Evolutionary conservation across 2,329 filamentous ascomycete species (phyloP), one percentile per base, ranked within the genome.

Genomic region (Volutella citrinella): DNA sequence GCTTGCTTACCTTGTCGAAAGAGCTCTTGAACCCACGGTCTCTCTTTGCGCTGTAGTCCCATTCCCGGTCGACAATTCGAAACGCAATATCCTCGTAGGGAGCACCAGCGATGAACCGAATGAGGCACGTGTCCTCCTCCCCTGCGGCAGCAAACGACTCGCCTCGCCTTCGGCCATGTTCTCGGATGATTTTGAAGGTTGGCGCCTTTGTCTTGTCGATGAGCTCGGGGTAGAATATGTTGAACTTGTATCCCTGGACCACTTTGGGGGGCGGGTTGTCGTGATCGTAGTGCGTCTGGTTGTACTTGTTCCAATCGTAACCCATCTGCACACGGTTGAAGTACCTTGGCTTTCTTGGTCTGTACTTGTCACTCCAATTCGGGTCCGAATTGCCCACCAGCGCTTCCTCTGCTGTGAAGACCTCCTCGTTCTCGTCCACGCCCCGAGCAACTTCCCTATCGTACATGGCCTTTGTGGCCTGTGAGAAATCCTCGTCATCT

Each of bases 271-370:
- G 93, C 3, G 93, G 93, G 55, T 97, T 96, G 58, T 97, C 91
- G 61, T 96, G 88, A 61, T 97, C 93, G 66, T 98, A 98, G 65
- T 98, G 93, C 10, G 93, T 98, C 66, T 98, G 93, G 57, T 98
- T 98, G 74, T 98, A 98, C 65, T 98, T 98, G 72, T 98, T 98
- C 93, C 93, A 98, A 63, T 98, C 93, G 62, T 97, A 98, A 33
- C 93, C 93, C 87, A 96, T 96, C 63, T 95, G 90, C 28, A 97
- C 90, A 24, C 93, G 84, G 59, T 97, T 97, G 74, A 98, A 98
- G 66, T 96, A 97, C 40, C 85, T 80, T 10, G 93, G 93, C 64
- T 97, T 98, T 44, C 93, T 79, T 7, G 91, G 89, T 23, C 84
- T 79, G 61, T 95, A 85, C 63, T 91, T 89, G 56, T 81, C 80